Conservation (phyloP, 2,329 filamentous ascomycete genomes). For the Aspergillus quadricinctus region DNA sequence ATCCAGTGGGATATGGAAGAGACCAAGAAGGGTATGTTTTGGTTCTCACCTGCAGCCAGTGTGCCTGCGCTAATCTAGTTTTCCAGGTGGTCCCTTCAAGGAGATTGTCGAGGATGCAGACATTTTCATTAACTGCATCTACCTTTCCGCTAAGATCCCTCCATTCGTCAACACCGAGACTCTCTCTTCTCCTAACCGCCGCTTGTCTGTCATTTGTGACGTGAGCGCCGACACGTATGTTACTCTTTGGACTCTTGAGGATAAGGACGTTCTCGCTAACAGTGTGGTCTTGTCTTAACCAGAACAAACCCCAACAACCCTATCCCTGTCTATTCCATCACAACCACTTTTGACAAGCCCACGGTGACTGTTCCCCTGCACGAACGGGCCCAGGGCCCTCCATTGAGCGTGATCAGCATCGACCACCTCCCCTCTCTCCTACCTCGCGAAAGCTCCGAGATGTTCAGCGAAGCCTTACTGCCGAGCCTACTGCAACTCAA, state of each 20-base stretch:
- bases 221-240: slow-evolving; percentile 50
- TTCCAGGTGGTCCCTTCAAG: slow-evolving; percentile 62
- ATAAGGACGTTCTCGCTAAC: neutral
- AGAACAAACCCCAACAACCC: slow-evolving; percentile 48
- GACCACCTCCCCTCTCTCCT: slow-evolving; percentile 81
- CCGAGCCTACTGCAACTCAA: slow-evolving; percentile 74
- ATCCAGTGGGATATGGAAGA: slow-evolving; percentile 74
- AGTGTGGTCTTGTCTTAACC: slow-evolving; percentile 1
- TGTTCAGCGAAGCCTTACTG: slow-evolving; percentile 73
- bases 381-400: slow-evolving; percentile 51
- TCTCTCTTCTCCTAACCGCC: slow-evolving; percentile 64
- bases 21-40: slow-evolving; percentile 57
- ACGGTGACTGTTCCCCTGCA: slow-evolving; percentile 65
- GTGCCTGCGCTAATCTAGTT: slow-evolving; percentile 19
- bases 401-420: slow-evolving; percentile 78
- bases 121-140: slow-evolving; percentile 86
- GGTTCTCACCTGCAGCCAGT: neutral
- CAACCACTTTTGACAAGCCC: slow-evolving; percentile 84
- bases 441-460: slow-evolving; percentile 80
- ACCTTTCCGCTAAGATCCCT: slow-evolving; percentile 72
- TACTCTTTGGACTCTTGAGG: slow-evolving; percentile 25
- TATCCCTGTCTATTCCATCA: slow-evolving; percentile 72
- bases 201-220: slow-evolving; percentile 75
- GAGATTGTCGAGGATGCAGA: slow-evolving; percentile 67
- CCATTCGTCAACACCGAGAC: slow-evolving; percentile 72